phyloP scores from a whole-genome alignment of 2,329 filamentous ascomycete genomes.

The Thermothelomyces thermophilus region DNA sequence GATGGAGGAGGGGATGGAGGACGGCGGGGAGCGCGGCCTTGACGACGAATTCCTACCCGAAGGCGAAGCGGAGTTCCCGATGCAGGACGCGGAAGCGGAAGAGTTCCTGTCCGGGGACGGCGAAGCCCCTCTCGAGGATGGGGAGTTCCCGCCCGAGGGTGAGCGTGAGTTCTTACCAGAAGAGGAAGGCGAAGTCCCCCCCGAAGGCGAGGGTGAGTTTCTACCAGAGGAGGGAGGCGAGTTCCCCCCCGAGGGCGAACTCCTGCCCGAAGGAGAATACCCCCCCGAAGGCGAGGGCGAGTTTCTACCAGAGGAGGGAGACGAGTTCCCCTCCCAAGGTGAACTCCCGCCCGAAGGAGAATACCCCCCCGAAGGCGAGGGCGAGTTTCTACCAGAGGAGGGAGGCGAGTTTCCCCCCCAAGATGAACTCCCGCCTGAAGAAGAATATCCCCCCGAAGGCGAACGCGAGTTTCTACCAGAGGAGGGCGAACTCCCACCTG shows the following conservation, averaged over 20 bases:
- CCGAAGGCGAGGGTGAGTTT: slow-evolving; percentile 4
- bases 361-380: slow-evolving; percentile 1
- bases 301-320: not conserved
- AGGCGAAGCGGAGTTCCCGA: not conserved
- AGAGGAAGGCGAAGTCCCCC: not conserved
- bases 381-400: not conserved
- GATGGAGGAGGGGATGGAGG: not conserved
- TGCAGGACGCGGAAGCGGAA: not conserved
- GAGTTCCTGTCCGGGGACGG: not conserved
- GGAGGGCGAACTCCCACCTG: not conserved
- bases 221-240: not conserved
- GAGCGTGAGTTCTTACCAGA: not conserved
- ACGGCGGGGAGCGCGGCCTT: slow-evolving; percentile 3
- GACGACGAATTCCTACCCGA: not conserved
- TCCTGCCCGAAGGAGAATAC: too few species aligned
- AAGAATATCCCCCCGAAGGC: too few species aligned
- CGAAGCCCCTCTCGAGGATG: not conserved
- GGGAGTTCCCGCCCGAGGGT: not conserved
- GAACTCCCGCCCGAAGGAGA: not conserved
- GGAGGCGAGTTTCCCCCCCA: not conserved
- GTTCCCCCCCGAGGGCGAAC: not conserved
- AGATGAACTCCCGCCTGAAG: too few species aligned
- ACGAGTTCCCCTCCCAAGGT: not conserved
- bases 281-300: too few species aligned
- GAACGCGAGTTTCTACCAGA: not conserved